Conservation (phyloP, 495 filamentous ascomycete species). For the Penicillium coprophilum region DNA sequence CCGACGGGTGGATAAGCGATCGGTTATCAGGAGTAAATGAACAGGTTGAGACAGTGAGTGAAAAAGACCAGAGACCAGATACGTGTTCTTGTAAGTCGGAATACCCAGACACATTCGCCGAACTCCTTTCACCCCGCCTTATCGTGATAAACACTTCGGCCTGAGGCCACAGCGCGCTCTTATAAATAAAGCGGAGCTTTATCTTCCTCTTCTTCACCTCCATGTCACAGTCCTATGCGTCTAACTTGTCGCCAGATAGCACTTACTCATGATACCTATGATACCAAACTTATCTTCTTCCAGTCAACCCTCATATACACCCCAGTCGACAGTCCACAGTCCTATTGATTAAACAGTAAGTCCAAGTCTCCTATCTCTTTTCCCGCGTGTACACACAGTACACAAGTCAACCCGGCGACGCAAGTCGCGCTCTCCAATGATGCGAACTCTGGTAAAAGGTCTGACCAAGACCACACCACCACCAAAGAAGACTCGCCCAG, state of each 20-base stretch:
- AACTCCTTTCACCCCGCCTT: conserved; percentile 26
- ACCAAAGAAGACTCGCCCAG: conserved; percentile 11
- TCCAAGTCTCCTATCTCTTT: background rate
- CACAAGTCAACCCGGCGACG: conserved; percentile 8
- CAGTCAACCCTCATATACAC: background rate
- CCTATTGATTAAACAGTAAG: conserved; percentile 3
- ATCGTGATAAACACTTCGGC: conserved; percentile 16
- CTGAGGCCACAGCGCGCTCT: conserved; percentile 8
- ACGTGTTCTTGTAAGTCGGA: background rate
- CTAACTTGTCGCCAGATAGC: conserved; percentile 1
- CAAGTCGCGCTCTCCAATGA: conserved; percentile 47
- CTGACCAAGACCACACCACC: conserved; percentile 42
- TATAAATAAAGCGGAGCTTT: conserved; percentile 7
- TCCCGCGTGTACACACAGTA: background rate
- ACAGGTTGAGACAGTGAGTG: background rate
- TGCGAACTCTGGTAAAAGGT: conserved; percentile 65
- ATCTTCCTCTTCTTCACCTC: background rate
- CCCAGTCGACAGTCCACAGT: background rate
- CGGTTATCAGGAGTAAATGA: background rate
- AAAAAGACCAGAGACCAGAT: background rate
- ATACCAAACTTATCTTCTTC: background rate
- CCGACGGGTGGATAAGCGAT: background rate
- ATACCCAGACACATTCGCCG: background rate
- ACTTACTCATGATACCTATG: background rate
- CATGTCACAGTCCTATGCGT: background rate